Evolutionary conservation across 2,329 filamentous ascomycete species (phyloP).

Genomic region (Colletotrichum truncatum): DNA sequence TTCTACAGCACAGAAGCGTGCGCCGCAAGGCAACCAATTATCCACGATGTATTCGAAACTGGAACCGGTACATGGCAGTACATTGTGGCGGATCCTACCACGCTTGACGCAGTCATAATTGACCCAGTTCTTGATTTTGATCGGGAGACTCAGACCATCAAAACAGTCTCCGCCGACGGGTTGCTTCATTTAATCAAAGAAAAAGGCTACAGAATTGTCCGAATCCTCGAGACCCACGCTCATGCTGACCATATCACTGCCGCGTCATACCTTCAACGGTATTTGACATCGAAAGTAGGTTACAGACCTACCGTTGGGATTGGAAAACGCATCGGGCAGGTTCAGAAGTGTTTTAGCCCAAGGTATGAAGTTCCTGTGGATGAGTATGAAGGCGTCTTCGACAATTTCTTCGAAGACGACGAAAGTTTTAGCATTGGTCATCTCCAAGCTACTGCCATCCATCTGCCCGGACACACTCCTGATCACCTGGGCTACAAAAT

Average conservation of each 20-base stretch:
- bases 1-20: neutral
- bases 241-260: constrained; percentile 71
- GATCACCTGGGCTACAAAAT: constrained; percentile 69
- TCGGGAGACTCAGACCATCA: constrained; percentile 48
- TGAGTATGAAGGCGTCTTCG: constrained; percentile 59
- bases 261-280: constrained; percentile 63
- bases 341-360: constrained; percentile 59
- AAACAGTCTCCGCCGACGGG: constrained; percentile 60
- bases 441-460: constrained; percentile 54
- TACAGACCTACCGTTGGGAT: constrained; percentile 59
- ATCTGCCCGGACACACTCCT: constrained; percentile 69
- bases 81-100: constrained; percentile 63
- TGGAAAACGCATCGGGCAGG: constrained; percentile 59
- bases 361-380: constrained; percentile 54
- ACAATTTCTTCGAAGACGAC: constrained; percentile 61
- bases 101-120: constrained; percentile 62
- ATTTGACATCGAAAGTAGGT: constrained; percentile 45
- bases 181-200: constrained; percentile 54
- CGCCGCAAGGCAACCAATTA: constrained; percentile 38
- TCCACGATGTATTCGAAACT: constrained; percentile 50
- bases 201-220: constrained; percentile 56
- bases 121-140: constrained; percentile 71
- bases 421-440: constrained; percentile 61
- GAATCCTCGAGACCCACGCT: constrained; percentile 70
- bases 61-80: constrained; percentile 66